Conservation (phyloP, 2,329 filamentous ascomycete genomes). For the Exophiala calicioides region DNA sequence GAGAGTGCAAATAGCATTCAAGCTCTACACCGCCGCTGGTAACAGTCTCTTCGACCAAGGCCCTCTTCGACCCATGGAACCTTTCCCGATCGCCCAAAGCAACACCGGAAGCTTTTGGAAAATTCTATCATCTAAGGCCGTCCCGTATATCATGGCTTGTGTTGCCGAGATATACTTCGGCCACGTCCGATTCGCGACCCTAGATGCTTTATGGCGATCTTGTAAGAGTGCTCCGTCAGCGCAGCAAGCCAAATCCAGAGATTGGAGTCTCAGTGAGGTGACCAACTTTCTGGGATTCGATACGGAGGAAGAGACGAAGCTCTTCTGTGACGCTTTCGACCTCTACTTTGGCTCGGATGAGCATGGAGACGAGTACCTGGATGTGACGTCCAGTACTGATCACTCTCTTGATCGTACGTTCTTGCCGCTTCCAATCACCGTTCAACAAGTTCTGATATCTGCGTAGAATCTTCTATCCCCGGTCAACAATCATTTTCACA, state of each 20-base stretch:
- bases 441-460: constrained; percentile 28
- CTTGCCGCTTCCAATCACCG: constrained; percentile 28
- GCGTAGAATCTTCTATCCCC: constrained; percentile 28
- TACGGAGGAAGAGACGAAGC: constrained; percentile 52
- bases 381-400: constrained; percentile 45
- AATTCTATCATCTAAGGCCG: constrained; percentile 54
- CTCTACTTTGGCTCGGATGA: constrained; percentile 51
- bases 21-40: constrained; percentile 58
- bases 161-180: constrained; percentile 65
- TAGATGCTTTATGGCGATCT: constrained; percentile 57
- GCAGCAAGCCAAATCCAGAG: constrained; percentile 52
- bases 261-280: constrained; percentile 59
- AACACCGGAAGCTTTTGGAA: constrained; percentile 62
- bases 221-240: constrained; percentile 52
- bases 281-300: constrained; percentile 58
- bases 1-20: constrained; percentile 58
- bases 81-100: constrained; percentile 57
- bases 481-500: constrained; percentile 55
- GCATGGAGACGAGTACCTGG: constrained; percentile 52
- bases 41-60: constrained; percentile 56
- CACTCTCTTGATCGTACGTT: constrained; percentile 52
- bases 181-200: constrained; percentile 56
- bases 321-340: constrained; percentile 57
- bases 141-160: constrained; percentile 65
- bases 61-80: constrained; percentile 50